A percentile compares a stretch with the other conserved stretches of the same genome.
Conservation (phyloP, 2,329 filamentous ascomycete genomes). For the Biscogniauxia marginata region DNA sequence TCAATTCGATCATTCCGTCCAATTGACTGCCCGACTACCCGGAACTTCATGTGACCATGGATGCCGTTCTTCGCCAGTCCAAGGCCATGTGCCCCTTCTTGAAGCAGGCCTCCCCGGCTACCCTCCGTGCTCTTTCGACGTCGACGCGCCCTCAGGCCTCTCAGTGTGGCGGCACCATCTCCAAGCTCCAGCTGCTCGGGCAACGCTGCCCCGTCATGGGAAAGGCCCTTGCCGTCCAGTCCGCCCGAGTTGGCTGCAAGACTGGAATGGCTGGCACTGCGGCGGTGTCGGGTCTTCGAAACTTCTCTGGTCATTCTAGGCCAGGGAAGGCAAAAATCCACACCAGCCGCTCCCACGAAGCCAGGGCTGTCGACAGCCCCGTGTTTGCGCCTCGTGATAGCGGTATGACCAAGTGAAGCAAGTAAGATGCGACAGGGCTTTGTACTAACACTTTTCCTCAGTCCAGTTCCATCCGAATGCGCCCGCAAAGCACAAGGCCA, state of each 20-base stretch:
- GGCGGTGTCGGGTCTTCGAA: constrained; percentile 49
- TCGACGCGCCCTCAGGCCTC: constrained; percentile 65
- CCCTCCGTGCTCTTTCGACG: constrained; percentile 84
- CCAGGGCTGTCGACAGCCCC: constrained; percentile 68
- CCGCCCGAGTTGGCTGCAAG: constrained; percentile 49
- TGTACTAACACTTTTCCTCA: constrained; percentile 25
- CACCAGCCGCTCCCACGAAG: constrained; percentile 74
- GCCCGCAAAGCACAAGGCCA: constrained; percentile 29
- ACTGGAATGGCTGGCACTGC: constrained; percentile 39
- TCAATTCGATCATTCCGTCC: constrained; percentile 5
- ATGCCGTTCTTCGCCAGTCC: constrained; percentile 90
- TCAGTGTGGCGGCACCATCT: constrained; percentile 88
- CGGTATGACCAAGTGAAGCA: constrained; percentile 37
- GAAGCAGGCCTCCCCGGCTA: constrained; percentile 88
- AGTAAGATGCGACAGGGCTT: neutral
- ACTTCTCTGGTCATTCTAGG: constrained; percentile 50
- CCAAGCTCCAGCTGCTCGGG: constrained; percentile 90
- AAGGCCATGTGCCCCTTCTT: constrained; percentile 97
- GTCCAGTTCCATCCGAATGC: constrained; percentile 37
- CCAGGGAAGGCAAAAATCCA: constrained; percentile 73
- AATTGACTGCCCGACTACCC: neutral
- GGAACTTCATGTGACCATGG: constrained; percentile 59
- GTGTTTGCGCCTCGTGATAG: constrained; percentile 48
- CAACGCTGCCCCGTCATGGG: constrained; percentile 98
- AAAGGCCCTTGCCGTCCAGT: constrained; percentile 90